Evolutionary conservation across 2,329 filamentous ascomycete genomes (phyloP).

Genomic region (Verticillium zaregamsianum): DNA sequence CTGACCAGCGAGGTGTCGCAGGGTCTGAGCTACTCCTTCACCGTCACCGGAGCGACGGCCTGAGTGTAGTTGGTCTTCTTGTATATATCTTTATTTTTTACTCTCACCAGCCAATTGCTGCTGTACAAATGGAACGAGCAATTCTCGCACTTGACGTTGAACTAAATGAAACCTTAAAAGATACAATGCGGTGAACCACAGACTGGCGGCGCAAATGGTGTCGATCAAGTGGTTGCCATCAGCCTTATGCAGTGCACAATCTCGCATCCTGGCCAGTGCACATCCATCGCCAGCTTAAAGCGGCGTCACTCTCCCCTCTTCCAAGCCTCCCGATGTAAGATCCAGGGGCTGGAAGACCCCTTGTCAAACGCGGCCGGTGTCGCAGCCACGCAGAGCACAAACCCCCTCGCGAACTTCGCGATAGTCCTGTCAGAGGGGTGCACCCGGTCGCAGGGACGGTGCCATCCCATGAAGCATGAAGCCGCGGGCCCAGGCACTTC

Average conservation of each 20-base stretch:
- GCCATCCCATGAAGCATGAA: too few species aligned
- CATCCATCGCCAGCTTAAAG: background rate
- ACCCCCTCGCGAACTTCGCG: background rate
- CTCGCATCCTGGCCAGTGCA: background rate
- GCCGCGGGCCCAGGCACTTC: too few species aligned
- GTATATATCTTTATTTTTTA: background rate
- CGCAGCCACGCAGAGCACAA: background rate
- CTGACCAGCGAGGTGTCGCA: conserved; percentile 28
- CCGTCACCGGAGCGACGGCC: conserved; percentile 24
- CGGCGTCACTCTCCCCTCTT: background rate
- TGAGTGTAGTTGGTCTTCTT: background rate
- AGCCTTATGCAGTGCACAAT: background rate
- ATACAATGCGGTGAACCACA: background rate
- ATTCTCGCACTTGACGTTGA: background rate
- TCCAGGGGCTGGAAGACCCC: background rate
- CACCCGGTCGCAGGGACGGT: too few species aligned
- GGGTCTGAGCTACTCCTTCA: conserved; percentile 34
- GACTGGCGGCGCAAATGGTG: background rate
- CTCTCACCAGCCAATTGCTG: background rate
- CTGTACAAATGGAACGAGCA: background rate
- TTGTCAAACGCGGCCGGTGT: background rate
- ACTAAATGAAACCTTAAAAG: background rate
- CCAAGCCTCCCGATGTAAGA: background rate
- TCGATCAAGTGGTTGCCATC: background rate
- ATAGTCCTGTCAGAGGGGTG: background rate